These are phyloP conservation scores for Colletotrichum eremochloae DNA, from an alignment of 2,329 filamentous ascomycete genomes.

Conservation along the genomic window DNA sequence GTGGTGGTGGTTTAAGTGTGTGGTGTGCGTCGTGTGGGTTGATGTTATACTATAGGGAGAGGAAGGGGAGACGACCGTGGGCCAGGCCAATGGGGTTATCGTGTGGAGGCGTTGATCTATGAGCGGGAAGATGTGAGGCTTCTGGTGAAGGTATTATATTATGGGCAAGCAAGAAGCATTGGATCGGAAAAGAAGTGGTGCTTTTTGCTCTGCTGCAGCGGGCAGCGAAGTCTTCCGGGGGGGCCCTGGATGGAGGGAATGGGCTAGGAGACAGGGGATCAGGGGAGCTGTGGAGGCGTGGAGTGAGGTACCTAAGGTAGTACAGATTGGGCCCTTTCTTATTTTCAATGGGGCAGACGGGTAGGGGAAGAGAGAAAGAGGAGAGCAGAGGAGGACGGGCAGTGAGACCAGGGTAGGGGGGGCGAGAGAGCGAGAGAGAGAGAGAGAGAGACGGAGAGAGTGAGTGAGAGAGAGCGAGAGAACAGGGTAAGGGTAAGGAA, in stretches of 20 bases:
- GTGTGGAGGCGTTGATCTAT: slow-evolving; percentile 39
- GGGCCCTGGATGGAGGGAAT: slow-evolving; percentile 37
- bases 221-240: slow-evolving; percentile 25
- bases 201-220: slow-evolving; percentile 34
- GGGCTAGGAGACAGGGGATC: slow-evolving; percentile 41
- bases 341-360: slow-evolving; percentile 37
- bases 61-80: slow-evolving; percentile 26
- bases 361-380: slow-evolving; percentile 31
- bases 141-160: slow-evolving; percentile 46
- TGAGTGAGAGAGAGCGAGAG: slow-evolving; percentile 34
- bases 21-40: slow-evolving; percentile 22
- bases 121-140: slow-evolving; percentile 38
- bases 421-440: background rate
- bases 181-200: slow-evolving; percentile 40
- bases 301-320: slow-evolving; percentile 42
- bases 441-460: too few relatives aligned
- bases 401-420: slow-evolving; percentile 20
- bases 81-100: slow-evolving; percentile 39
- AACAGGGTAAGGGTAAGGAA: slow-evolving; percentile 26
- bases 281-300: slow-evolving; percentile 44
- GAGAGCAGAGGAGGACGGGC: slow-evolving; percentile 41
- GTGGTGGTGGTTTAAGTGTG: background rate
- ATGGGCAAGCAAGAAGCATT: slow-evolving; percentile 44
- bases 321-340: slow-evolving; percentile 41
- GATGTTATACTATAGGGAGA: slow-evolving; percentile 34